Evolutionary conservation across 257 asterid species (phyloP), one percentile per base, ranked within the genome.

Genomic region (Primulina tabacum): DNA sequence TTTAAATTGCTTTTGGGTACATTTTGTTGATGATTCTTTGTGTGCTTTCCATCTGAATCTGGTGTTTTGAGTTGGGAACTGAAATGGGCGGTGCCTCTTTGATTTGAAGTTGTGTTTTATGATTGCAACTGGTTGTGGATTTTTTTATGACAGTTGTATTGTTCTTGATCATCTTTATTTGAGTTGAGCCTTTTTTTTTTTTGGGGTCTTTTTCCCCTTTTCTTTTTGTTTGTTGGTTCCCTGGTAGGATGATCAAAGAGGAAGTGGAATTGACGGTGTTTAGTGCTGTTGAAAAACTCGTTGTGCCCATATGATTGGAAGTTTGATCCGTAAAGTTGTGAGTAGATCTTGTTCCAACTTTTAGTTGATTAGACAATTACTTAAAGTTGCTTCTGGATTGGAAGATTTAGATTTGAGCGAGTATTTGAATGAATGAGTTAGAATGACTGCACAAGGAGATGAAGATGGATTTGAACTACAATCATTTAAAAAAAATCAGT

Each of bases 241-340:
- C 24, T 21, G 24, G 24, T 0, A 21, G 24, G 24, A 21, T 21
- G 24, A 37, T 79, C 79, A 43, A 69, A 43, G 30, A 71, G 65
- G 76, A 73, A 60, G 0, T 75, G 5, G 75, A 81, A 69, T 71
- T 70, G 47, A 71, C 68, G 84, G 79, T 73, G 78, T 79, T 78
- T 8, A 75, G 34, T n/a, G 28, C 71, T 7, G 59, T 75, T 63
- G 57, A 69, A 8, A 68, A 66, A 65, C 37, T 28, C 32, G 52
- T 81, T 1, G 69, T 4, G 32, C 88, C 88, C 1, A 61, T n/a
- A n/a, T 47, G 24, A 29, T 70, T 37, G 82, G 60, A 79, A 37
- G 60, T 77, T 56, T 79, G 76, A 57, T 83, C 1, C 77, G 80
- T 53, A 74, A 55, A 70, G 75, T 75, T 59, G 90, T 85, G 72